Base-by-base conservation (phyloP, 1,284 basidiomycete genomes). In the Puccinia triticina region DNA sequence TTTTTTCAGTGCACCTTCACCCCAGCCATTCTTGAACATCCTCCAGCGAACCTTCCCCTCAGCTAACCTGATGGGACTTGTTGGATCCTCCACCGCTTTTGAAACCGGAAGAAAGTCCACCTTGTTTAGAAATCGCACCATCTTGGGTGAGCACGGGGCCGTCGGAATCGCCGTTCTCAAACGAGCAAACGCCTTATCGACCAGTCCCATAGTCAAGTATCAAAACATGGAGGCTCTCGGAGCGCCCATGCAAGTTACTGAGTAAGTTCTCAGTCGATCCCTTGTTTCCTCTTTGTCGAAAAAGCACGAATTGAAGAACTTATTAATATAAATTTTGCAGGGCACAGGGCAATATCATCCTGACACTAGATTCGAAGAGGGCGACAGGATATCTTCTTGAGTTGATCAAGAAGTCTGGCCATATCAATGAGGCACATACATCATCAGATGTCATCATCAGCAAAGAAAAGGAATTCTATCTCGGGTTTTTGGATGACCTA, bases 381-480 rank as follows among this genome's bases (percentile, higher is more conserved):
- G 79, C 79, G 7, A 59, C 79, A n/a, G n/a, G 61, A 21, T 34
- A 37, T 29, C 79, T 81, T 12, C 37, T 81, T 21, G 32, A 69
- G 3, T 16, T 71, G 23, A 81, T 81, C 57, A 71, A 18, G 29
- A 50, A 71, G 43, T 71, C 48, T 16, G 69, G 50, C 23, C 37
- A 16, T 46, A 50, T 50, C 5, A 50, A 50, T 50, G 26, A 50
- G 43, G 46, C 69, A 7, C 23, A 21, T 7, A 50, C 11, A 71
- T 48, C 69, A 4, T 48, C 69, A 26, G 69, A 71, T 7, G 16
- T 71, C 29, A 71, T 71, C 12, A 61, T 80, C 37, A 57, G 67
- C 29, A 80, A 80, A 48, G 77, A 80, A 72, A 69, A 80, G 26
- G 77, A 80, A 37, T 57, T 80, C 26, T 80, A 69, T 72, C 48